Percentiles rank a stretch among this genome's conserved stretches.
Conservation (phyloP, 1,284 basidiomycete genomes). For the Cystobasidium sp. region DNA sequence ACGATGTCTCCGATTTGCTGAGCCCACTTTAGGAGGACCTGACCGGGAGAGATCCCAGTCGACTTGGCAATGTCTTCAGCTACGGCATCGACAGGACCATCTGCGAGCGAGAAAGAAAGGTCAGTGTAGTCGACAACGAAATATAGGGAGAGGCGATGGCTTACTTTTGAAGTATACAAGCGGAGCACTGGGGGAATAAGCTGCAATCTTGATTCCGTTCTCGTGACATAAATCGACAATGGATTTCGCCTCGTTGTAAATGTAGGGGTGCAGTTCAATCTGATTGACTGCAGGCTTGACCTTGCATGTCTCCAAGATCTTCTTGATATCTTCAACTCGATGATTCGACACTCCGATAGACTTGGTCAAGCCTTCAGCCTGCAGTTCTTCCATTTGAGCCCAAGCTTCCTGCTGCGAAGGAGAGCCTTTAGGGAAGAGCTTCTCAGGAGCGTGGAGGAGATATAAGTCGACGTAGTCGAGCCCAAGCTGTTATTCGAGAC, state of each 20-base stretch:
- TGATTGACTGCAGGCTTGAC: slow-evolving; percentile 54
- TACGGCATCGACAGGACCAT: slow-evolving; percentile 43
- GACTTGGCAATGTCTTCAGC: slow-evolving; percentile 32
- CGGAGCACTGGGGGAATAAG: slow-evolving; percentile 47
- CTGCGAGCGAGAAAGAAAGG: background rate
- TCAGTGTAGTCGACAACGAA: background rate
- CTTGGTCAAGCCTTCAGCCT: slow-evolving; percentile 51
- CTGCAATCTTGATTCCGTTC: slow-evolving; percentile 43
- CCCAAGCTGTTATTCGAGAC: slow-evolving; percentile 44
- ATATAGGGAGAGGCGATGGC: background rate
- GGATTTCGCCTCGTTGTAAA: slow-evolving; percentile 38
- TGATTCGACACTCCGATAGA: slow-evolving; percentile 54
- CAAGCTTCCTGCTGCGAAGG: slow-evolving; percentile 51
- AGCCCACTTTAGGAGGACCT: slow-evolving; percentile 44
- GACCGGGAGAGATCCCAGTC: slow-evolving; percentile 22
- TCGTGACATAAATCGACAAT: slow-evolving; percentile 41
- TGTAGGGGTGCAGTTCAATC: slow-evolving; percentile 46
- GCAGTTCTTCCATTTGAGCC: slow-evolving; percentile 53
- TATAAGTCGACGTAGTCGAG: slow-evolving; percentile 54
- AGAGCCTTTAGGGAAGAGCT: slow-evolving; percentile 35
- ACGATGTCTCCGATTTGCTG: slow-evolving; percentile 41
- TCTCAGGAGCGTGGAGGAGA: slow-evolving; percentile 50
- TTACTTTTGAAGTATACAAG: slow-evolving; percentile 28
- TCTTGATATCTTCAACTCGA: slow-evolving; percentile 50
- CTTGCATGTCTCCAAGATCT: slow-evolving; percentile 50